A percentile compares a stretch with the other conserved stretches of the same genome.
These are phyloP conservation scores for Thermochaetoides thermophila DNA, from an alignment of 495 filamentous ascomycete genomes.

Conservation along the genomic window DNA sequence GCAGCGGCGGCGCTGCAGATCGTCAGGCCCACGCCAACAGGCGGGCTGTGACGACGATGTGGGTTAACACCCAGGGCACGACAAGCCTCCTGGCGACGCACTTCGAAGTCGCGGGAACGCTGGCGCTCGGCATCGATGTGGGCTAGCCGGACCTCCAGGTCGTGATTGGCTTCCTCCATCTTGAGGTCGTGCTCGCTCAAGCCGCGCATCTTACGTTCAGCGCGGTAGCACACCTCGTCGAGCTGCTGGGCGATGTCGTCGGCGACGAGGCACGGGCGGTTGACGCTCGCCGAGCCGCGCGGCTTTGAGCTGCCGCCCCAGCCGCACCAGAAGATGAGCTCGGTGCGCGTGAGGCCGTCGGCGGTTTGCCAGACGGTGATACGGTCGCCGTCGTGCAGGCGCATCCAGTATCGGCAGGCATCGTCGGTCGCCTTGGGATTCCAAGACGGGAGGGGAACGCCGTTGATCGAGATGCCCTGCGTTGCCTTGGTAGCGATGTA, in stretches of 20 bases:
- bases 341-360: constrained; percentile 13
- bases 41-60: no score
- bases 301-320: constrained; percentile 30
- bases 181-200: constrained; percentile 16
- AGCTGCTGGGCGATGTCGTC: constrained; percentile 12
- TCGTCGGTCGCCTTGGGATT: constrained; percentile 27
- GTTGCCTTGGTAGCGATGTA: constrained; percentile 61
- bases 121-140: constrained; percentile 25
- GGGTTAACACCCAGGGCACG: constrained; percentile 13
- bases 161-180: constrained; percentile 23
- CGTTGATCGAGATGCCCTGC: constrained; percentile 59
- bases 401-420: constrained; percentile 44
- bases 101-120: constrained; percentile 26
- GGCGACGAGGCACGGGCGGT: constrained; percentile 7
- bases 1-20: no score
- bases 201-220: constrained; percentile 19
- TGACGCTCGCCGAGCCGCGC: constrained; percentile 9
- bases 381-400: constrained; percentile 56
- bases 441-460: constrained; percentile 36
- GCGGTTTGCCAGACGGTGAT: constrained; percentile 44
- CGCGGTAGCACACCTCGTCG: constrained; percentile 12
- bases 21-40: no score
- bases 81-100: constrained; percentile 22
- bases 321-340: constrained; percentile 28
- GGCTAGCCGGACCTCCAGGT: constrained; percentile 18